Base-by-base conservation (phyloP, 208 protist species). In the Crithidia thermophila region DNA sequence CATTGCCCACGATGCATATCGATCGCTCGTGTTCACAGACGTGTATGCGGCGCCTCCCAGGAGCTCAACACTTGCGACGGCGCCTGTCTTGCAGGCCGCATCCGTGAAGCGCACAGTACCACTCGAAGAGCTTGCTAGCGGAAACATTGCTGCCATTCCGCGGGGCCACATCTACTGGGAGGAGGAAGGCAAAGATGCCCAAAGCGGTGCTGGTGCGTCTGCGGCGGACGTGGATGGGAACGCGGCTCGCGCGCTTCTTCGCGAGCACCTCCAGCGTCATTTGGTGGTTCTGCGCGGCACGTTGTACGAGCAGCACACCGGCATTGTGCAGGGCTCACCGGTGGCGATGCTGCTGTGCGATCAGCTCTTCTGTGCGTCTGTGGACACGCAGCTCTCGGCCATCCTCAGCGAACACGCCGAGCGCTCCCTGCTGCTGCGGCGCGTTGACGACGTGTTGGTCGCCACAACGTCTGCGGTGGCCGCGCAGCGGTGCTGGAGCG, bases 311-410 rank as follows among this genome's bases (percentile, higher is more conserved):
- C 89, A 94, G 52, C 50, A 40, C 39, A 9, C 67, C 4, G 89
- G 89, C 25, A 87, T 94, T 34, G 42, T 70, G 30, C 89, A 94
- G 66, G 89, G 89, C 55, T 91, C 86, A 30, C 71, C 89, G 0
- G 86, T 94, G 27, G 77, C 84, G 21, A 90, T 88, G 82, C 76
- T 94, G 40, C 62, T 94, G 11, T 94, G 89, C 51, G 80, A 94
- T 49, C 61, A 57, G 7, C 61, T 94, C 31, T 65, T 94, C 37
- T 46, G 52, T 16, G 14, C 63, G n/a, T 33, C 40, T 9, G 68
- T 85, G 21, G 79, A 85, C 27, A 58, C 56, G 18, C 36, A 27
- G n/a, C 50, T 77, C 20, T 64, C 64, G 20, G 3, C 42, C 18
- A 43, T 77, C 25, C 72, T 77, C 28, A 50, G 64, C 58, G 64